These are phyloP conservation scores for Trichophyton rubrum DNA, from an alignment of 2,329 filamentous ascomycete species.

Conservation along the genomic window DNA sequence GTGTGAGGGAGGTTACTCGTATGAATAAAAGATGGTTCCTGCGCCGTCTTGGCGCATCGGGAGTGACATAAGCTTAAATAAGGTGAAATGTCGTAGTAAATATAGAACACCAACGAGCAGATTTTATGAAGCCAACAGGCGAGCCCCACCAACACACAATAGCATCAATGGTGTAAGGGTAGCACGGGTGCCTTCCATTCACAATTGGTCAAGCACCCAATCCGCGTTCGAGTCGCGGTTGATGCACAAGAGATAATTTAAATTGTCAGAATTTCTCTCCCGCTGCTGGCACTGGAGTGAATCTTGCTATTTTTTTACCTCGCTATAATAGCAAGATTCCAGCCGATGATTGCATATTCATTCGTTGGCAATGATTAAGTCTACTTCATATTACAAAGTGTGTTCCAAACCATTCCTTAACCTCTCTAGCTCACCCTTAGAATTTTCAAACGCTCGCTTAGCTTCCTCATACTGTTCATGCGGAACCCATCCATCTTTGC, in stretches of 20 bases:
- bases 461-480: conserved; percentile 17
- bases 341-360: too few species aligned
- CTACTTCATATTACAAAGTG: too few species aligned
- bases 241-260: background rate
- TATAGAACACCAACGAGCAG: background rate
- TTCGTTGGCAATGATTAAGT: too few species aligned
- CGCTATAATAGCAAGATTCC: too few species aligned
- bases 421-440: background rate
- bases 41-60: background rate
- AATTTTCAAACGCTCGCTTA: conserved; percentile 1
- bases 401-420: background rate
- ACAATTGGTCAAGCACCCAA: background rate
- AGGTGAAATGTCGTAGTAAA: background rate
- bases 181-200: background rate
- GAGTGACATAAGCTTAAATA: background rate
- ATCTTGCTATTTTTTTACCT: too few species aligned
- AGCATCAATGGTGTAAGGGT: background rate
- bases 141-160: background rate
- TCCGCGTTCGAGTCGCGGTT: background rate
- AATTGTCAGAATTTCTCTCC: too few species aligned
- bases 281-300: too few species aligned
- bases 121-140: background rate
- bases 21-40: background rate
- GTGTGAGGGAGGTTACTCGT: background rate
- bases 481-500: conserved; percentile 20